Evolutionary conservation across 257 asterid species (phyloP).

Genomic region (Fraxinus anomala): DNA sequence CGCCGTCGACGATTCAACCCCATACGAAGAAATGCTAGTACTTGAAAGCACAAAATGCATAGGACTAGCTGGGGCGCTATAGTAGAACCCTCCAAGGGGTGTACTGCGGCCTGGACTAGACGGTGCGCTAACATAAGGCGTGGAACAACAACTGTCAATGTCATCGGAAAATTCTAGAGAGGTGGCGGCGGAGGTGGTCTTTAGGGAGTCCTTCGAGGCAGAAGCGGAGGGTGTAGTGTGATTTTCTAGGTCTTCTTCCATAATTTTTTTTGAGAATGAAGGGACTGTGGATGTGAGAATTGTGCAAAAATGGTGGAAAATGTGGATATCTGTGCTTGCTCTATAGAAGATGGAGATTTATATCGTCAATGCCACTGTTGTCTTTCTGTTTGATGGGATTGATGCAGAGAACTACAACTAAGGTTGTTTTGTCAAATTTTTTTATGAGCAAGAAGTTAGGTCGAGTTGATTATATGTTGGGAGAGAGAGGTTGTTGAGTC

Average conservation of each 20-base stretch:
- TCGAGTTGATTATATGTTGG: background rate
- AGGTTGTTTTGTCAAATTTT: no score
- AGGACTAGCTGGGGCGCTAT: conserved; percentile 91
- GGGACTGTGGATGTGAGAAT: conserved; percentile 10
- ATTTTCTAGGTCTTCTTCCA: conserved; percentile 46
- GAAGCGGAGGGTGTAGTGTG: conserved; percentile 36
- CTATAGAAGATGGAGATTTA: conserved; percentile 23
- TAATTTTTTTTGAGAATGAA: conserved; percentile 27
- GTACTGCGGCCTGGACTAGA: conserved; percentile 74
- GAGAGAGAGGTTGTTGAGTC: no score
- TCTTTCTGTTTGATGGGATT: conserved; percentile 5
- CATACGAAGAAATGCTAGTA: conserved; percentile 16
- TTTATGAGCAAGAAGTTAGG: no score
- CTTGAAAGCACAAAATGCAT: conserved; percentile 68
- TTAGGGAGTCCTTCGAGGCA: conserved; percentile 10
- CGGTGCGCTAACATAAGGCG: conserved; percentile 93
- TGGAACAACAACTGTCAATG: conserved; percentile 75
- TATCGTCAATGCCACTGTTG: conserved; percentile 41
- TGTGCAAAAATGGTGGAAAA: conserved; percentile 27
- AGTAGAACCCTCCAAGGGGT: conserved; percentile 59
- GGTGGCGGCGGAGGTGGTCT: conserved; percentile 1
- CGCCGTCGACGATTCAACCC: conserved; percentile 22
- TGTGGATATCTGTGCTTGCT: conserved; percentile 4
- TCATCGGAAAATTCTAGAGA: conserved; percentile 45
- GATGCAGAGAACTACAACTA: no score